Evolutionary conservation across 2,329 filamentous ascomycete species (phyloP).

Genomic region (Colletotrichum cordylinicola): DNA sequence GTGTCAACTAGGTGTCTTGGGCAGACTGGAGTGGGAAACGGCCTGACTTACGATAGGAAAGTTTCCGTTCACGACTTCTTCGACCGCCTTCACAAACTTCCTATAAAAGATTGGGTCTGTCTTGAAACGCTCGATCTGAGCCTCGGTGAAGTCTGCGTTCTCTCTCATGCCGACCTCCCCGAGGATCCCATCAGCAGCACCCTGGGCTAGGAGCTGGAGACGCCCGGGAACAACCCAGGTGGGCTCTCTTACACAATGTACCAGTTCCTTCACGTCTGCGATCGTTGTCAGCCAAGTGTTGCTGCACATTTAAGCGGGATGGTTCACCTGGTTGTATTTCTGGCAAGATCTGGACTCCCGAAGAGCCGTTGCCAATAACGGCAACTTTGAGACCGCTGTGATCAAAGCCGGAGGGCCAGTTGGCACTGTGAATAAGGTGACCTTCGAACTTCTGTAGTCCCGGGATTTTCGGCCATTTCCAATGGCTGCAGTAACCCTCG

Average conservation of each 20-base stretch:
- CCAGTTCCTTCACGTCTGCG: constrained; percentile 27
- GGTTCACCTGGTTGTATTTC: background rate
- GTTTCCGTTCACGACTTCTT: constrained; percentile 47
- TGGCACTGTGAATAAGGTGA: constrained; percentile 47
- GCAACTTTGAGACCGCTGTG: constrained; percentile 31
- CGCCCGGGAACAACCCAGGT: constrained; percentile 29
- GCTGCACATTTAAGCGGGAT: background rate
- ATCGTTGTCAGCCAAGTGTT: background rate
- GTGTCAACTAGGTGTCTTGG: constrained; percentile 33
- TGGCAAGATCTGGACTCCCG: constrained; percentile 35
- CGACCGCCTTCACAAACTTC: constrained; percentile 50
- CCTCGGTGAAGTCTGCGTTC: constrained; percentile 26
- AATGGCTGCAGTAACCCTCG: constrained; percentile 31
- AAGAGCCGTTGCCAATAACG: constrained; percentile 37
- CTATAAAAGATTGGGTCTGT: constrained; percentile 50
- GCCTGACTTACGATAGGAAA: constrained; percentile 44
- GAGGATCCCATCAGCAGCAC: constrained; percentile 27
- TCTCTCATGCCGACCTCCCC: constrained; percentile 24
- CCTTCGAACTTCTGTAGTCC: constrained; percentile 52
- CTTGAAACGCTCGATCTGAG: constrained; percentile 53
- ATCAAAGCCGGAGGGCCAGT: constrained; percentile 40
- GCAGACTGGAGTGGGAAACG: constrained; percentile 42
- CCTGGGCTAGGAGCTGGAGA: background rate
- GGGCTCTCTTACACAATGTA: constrained; percentile 29
- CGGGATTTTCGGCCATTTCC: constrained; percentile 50